Evolutionary conservation across 139 green algal genomes (phyloP).

Genomic region (Auxenochlorella protothecoides): DNA sequence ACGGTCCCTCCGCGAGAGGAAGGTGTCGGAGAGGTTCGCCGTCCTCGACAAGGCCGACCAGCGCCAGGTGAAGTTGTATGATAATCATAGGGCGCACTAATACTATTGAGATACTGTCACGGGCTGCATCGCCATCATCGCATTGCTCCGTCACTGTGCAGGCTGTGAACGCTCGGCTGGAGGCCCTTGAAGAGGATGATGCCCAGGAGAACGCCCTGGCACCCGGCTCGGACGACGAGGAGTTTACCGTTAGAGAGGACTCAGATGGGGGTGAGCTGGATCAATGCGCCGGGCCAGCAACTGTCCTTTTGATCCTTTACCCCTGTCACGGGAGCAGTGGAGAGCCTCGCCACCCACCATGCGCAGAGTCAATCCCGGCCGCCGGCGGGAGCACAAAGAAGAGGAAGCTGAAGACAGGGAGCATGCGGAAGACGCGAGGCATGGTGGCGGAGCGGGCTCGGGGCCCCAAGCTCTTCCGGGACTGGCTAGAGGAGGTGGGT

Average conservation of each 20-base stretch:
- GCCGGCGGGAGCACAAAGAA: constrained; percentile 38
- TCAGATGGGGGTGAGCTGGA: constrained; percentile 27
- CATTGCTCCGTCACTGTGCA: constrained; percentile 3
- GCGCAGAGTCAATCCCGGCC: neutral
- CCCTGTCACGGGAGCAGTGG: neutral
- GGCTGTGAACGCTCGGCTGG: constrained; percentile 50
- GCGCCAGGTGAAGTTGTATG: constrained; percentile 28
- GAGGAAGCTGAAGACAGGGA: constrained; percentile 7
- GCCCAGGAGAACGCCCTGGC: constrained; percentile 33
- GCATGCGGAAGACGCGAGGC: constrained; percentile 41
- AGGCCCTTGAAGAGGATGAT: constrained; percentile 65
- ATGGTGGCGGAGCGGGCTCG: constrained; percentile 27
- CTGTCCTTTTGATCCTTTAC: neutral
- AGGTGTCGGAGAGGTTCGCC: constrained; percentile 61
- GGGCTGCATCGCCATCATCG: no score
- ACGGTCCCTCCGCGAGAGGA: constrained; percentile 36
- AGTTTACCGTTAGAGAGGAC: constrained; percentile 35
- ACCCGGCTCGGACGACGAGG: constrained; percentile 45
- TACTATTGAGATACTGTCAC: no score
- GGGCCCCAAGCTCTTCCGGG: constrained; percentile 45
- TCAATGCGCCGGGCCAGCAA: neutral
- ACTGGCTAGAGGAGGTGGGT: constrained; percentile 51
- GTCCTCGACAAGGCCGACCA: constrained; percentile 48
- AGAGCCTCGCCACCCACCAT: no score
- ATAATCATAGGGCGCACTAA: no score